Percentiles rank a stretch among this genome's conserved stretches.
phyloP scores from a whole-genome alignment of 129 eudicot species.

The Tanacetum coccineum region DNA sequence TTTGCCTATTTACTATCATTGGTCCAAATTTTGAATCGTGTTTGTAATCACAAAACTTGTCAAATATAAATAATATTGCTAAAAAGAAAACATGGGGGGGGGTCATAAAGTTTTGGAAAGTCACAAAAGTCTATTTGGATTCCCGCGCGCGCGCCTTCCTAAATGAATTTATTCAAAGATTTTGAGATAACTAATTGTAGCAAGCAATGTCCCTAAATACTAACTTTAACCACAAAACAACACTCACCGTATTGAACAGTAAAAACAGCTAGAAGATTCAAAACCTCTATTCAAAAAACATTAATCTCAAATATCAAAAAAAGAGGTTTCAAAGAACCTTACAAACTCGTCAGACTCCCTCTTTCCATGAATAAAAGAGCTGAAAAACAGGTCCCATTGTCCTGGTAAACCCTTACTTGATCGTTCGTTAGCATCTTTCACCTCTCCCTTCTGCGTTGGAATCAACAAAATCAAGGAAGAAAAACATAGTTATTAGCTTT shows the following conservation, averaged over 20 bases:
- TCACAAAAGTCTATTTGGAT: too few species aligned
- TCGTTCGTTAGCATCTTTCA: constrained; percentile 40
- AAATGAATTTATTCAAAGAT: too few species aligned
- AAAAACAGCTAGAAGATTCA: constrained; percentile 2
- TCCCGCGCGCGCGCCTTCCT: too few species aligned
- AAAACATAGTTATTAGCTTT: constrained; percentile 17
- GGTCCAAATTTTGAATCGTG: too few species aligned
- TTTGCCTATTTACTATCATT: too few species aligned
- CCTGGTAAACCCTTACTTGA: constrained; percentile 48
- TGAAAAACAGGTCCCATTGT: constrained; percentile 99
- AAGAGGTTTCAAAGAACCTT: constrained; percentile 41
- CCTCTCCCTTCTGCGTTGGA: constrained; percentile 54
- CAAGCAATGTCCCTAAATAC: too few species aligned
- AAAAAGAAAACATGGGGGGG: too few species aligned
- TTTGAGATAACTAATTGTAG: too few species aligned
- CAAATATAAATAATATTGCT: too few species aligned
- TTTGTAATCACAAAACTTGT: too few species aligned
- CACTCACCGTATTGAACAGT: constrained; percentile 18
- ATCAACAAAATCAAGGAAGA: constrained; percentile 19
- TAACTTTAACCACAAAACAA: neutral
- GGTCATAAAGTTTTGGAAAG: too few species aligned
- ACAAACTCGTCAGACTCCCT: constrained; percentile 87
- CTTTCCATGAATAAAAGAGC: constrained; percentile 75
- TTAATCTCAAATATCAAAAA: neutral
- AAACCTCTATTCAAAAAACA: constrained; percentile 3